Evolutionary conservation across 495 filamentous ascomycete genomes (phyloP), one percentile per base, ranked within the genome.

Genomic region (Daldinia grandis): DNA sequence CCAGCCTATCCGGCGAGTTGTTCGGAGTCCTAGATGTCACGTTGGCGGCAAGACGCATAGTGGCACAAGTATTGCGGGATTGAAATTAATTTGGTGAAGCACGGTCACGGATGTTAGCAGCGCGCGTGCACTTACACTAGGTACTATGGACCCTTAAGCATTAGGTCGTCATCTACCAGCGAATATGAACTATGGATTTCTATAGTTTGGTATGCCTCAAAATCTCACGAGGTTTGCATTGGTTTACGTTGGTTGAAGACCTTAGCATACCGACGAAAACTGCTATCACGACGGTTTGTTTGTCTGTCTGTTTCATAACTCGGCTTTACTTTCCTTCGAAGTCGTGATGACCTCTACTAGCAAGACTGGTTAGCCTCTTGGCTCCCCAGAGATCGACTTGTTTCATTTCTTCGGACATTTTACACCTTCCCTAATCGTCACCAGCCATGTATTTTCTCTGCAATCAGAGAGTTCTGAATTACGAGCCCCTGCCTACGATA

Each of bases 371-470:
- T 64, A 58, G 25, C 19, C 19, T 68, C 70, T 73, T 68, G 65
- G 70, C 56, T 68, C 69, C 70, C 70, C 70, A 68, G 65, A 35
- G 70, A 73, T 73, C 70, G 61, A 49, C 51, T 64, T 55, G 70
- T 73, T 73, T 73, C 70, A 68, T 65, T 64, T 51, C 60, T 51
- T 73, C 70, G 70, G 70, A 68, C 65, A 73, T 49, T 73, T 73
- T 68, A 68, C 61, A 73, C 70, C 65, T 73, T 68, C 70, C 70
- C n/a, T 25, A 73, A 73, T 68, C 31, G 70, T 68, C 60, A 53
- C 37, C 60, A 68, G 69, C 64, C 55, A 38, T 72, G 61, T n/a
- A 62, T 65, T 30, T 44, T 42, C n/a, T 62, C 56, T 56, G 19
- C 40, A 62, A 62, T 57, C 50, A 67, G 55, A 62, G 51, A 72